Evolutionary conservation across 1,284 basidiomycete genomes (phyloP).

Genomic region (Trametes pubescens): DNA sequence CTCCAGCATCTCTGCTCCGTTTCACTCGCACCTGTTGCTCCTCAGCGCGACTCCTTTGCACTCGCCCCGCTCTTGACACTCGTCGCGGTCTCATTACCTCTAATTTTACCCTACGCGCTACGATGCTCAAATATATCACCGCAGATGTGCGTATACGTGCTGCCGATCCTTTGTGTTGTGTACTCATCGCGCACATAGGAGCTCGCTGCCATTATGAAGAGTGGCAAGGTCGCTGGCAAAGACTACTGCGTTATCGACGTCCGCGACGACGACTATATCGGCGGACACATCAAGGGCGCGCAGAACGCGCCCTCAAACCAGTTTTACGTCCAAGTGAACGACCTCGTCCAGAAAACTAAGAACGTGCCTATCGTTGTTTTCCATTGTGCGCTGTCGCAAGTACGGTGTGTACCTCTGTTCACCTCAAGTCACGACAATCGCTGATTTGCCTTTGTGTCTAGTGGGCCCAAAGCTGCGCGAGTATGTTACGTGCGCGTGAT

Average conservation of each 20-base stretch:
- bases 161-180: background rate
- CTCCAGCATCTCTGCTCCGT: constrained; percentile 14
- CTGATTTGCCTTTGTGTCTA: constrained; percentile 37
- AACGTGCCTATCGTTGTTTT: constrained; percentile 72
- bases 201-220: constrained; percentile 71
- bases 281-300: constrained; percentile 76
- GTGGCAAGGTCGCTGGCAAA: constrained; percentile 59
- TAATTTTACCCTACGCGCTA: constrained; percentile 7
- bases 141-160: constrained; percentile 38
- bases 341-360: constrained; percentile 67
- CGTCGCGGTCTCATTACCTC: constrained; percentile 3
- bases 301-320: constrained; percentile 66
- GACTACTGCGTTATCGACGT: constrained; percentile 83
- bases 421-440: background rate
- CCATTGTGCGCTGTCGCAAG: constrained; percentile 79
- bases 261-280: constrained; percentile 76
- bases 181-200: constrained; percentile 53
- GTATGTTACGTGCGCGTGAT: constrained; percentile 49
- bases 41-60: background rate
- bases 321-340: constrained; percentile 64
- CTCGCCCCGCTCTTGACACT: constrained; percentile 5
- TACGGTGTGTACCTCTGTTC: constrained; percentile 57
- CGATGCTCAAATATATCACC: constrained; percentile 43
- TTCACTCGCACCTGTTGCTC: background rate
- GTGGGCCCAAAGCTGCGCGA: constrained; percentile 78